Base-by-base conservation (phyloP, 2,329 filamentous ascomycete species). In the Plectosphaerella plurivora region DNA sequence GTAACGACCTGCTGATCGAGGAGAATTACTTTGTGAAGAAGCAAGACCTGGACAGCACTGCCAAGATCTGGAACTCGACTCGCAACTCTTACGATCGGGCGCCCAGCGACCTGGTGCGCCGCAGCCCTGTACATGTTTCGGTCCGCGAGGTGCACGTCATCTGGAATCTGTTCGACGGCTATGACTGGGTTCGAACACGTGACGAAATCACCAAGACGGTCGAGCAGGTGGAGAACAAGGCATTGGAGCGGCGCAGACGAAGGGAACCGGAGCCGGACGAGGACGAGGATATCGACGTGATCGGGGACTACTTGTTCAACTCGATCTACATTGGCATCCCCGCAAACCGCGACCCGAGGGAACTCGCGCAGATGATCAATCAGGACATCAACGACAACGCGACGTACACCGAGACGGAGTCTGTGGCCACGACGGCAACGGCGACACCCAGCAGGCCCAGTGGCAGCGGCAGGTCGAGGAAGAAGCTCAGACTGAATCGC, bases 121-220 rank as follows among this genome's bases (percentile, higher is more conserved):
- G 77, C 50, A 89, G 87, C 56, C 90, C 93, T 6, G 71, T 99
- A 14, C 86, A 84, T 57, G 77, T 97, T 3, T 84, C 84, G 5
- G 80, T 97, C 15, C 86, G 89, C 24, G 91, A 97, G 63, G 86
- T 96, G 6, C 91, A 97, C 65, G 75, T 97, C 49, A 97, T 97
- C 54, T 99, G 94, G 94, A 96, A 99, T 63, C 75, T 99, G 1
- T 97, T 94, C 68, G 94, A 99, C 73, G 94, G 94, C 1, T 99
- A 96, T 65, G 95, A 99, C 69, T 99, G 95, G 95, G 82, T 86
- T 60, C 81, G 83, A 44, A 99, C 95, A 1, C 82, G 93, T 44
- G 88, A 94, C 56, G 83, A 87, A 4, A 96, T 99, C 52, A 85
- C 86, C 20, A 89, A 93, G 64, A 91, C 91, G 7, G 91, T 99